phyloP scores from a whole-genome alignment of 2,329 filamentous ascomycete genomes.

The Cercospora zeae-maydis region DNA sequence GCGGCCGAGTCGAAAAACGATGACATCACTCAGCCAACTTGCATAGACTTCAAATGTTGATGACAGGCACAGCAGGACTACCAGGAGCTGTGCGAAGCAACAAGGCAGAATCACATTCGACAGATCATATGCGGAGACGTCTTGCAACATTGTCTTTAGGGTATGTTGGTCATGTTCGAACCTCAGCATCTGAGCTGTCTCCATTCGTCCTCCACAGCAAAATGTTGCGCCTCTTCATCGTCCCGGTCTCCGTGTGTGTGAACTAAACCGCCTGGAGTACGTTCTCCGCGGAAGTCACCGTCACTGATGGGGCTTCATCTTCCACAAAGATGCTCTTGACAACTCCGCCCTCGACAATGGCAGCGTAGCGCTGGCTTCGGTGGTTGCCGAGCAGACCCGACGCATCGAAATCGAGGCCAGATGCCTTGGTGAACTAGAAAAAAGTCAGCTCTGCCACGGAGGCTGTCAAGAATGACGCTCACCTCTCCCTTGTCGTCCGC shows the following conservation, averaged over 20 bases:
- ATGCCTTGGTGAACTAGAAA: slow-evolving; percentile 25
- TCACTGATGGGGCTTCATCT: slow-evolving; percentile 28
- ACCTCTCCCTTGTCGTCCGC: slow-evolving; percentile 28
- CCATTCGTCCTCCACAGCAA: not conserved
- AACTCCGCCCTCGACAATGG: slow-evolving; percentile 25
- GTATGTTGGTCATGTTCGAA: not conserved
- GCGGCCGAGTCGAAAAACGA: too few species aligned
- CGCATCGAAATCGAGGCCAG: slow-evolving; percentile 28
- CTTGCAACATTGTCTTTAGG: not conserved
- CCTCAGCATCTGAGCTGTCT: not conserved
- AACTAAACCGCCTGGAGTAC: slow-evolving; percentile 24
- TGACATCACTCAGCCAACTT: too few species aligned
- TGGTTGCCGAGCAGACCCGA: slow-evolving; percentile 27
- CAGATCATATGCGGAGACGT: not conserved
- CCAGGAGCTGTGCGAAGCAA: too few species aligned
- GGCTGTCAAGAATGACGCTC: not conserved
- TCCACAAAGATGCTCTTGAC: slow-evolving; percentile 28
- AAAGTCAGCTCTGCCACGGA: not conserved
- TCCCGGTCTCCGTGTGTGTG: not conserved
- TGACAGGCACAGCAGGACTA: too few species aligned
- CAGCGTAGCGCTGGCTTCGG: slow-evolving; percentile 28
- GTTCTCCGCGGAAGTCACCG: slow-evolving; percentile 25
- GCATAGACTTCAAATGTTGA: too few species aligned
- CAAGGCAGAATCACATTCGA: not conserved
- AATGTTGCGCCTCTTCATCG: not conserved